A percentile compares a stretch with the other conserved stretches of the same genome.
These are phyloP conservation scores for Epichloe brachyelytri DNA, from an alignment of 2,329 filamentous ascomycete genomes.

Conservation along the genomic window DNA sequence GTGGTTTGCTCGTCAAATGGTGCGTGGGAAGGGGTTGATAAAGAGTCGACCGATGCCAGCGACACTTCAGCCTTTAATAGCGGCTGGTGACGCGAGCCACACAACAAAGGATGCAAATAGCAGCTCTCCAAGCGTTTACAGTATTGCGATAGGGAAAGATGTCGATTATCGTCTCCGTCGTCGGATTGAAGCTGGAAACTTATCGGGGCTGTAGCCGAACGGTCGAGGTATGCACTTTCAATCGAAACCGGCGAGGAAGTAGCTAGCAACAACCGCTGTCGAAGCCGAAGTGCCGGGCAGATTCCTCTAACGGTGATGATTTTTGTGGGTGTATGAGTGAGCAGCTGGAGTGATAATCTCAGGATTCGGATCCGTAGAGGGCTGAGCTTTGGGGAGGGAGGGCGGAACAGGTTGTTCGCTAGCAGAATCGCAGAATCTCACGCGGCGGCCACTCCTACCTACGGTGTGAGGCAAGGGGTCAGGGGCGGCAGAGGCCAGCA, in stretches of 20 bases:
- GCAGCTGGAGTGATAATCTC: background rate
- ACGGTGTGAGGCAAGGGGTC: too few species aligned
- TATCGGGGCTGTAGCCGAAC: background rate
- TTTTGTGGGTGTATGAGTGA: background rate
- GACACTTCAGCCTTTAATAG: background rate
- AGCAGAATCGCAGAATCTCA: background rate
- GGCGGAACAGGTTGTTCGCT: background rate
- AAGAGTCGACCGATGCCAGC: background rate
- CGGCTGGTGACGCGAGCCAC: slow-evolving; percentile 1
- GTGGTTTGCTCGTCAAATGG: background rate
- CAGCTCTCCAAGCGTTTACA: background rate
- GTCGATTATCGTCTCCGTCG: background rate
- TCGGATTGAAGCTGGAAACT: background rate
- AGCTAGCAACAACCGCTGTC: background rate
- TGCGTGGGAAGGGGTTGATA: background rate
- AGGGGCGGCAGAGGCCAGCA: too few species aligned
- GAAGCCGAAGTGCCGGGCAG: background rate
- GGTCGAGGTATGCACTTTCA: background rate
- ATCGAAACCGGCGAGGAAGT: background rate
- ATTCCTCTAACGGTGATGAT: background rate
- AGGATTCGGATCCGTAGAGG: background rate
- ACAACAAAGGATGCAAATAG: background rate
- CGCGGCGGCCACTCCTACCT: too few species aligned
- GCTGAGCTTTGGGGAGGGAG: background rate
- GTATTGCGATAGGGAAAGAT: background rate